A percentile compares a stretch with the other conserved stretches of the same genome.
Evolutionary conservation across 1,284 basidiomycete genomes (phyloP).

Genomic region (Cyathus pygmaeus): DNA sequence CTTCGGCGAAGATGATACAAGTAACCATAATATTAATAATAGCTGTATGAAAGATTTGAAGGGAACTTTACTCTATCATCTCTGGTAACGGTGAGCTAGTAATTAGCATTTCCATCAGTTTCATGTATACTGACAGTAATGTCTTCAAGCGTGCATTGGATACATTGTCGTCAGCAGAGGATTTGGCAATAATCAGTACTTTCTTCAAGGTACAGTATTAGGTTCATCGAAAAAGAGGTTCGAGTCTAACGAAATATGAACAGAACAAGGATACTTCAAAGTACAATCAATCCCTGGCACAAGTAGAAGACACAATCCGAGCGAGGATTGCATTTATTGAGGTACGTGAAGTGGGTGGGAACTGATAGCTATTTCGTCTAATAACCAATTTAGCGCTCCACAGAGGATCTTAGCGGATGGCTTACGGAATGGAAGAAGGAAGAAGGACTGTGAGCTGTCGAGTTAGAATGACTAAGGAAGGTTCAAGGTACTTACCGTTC

Average conservation of each 20-base stretch:
- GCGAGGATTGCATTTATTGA: slow-evolving; percentile 69
- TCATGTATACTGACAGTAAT: slow-evolving; percentile 2
- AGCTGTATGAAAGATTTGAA: slow-evolving; percentile 80
- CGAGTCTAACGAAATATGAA: neutral
- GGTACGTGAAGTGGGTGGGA: slow-evolving; percentile 45
- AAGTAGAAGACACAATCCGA: slow-evolving; percentile 73
- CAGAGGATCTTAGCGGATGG: slow-evolving; percentile 69
- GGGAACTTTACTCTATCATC: slow-evolving; percentile 69
- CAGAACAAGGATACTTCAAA: slow-evolving; percentile 73
- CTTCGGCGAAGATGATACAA: neutral
- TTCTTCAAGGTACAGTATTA: slow-evolving; percentile 70
- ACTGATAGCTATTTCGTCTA: slow-evolving; percentile 1
- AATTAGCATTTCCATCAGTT: slow-evolving; percentile 1
- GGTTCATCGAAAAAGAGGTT: slow-evolving; percentile 5
- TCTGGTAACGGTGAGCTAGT: slow-evolving; percentile 58
- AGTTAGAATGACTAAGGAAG: too few species aligned
- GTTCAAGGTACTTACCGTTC: too few species aligned
- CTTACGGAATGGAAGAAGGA: slow-evolving; percentile 54
- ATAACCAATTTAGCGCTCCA: slow-evolving; percentile 56
- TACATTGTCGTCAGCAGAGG: slow-evolving; percentile 72
- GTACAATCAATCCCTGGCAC: slow-evolving; percentile 70
- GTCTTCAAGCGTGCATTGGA: slow-evolving; percentile 63
- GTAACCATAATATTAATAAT: neutral
- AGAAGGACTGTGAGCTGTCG: slow-evolving; percentile 10
- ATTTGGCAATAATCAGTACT: slow-evolving; percentile 69